A percentile compares a stretch with the other conserved stretches of the same genome.
Evolutionary conservation across 2,329 filamentous ascomycete genomes (phyloP).

Genomic region (Clarireedia homoeocarpa): DNA sequence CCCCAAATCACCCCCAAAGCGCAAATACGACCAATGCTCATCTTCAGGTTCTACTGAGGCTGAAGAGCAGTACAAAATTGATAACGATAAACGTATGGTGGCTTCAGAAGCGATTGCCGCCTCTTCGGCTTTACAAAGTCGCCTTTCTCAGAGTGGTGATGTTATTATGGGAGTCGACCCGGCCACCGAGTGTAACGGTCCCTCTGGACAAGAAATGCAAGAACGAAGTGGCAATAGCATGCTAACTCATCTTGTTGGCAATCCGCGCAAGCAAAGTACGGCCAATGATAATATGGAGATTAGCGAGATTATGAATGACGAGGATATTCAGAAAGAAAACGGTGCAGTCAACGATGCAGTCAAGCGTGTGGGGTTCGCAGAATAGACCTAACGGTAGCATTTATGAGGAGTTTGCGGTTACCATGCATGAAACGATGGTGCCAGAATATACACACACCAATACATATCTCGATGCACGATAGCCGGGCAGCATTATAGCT

Average conservation of each 20-base stretch:
- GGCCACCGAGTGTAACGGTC: background rate
- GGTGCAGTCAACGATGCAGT: constrained; percentile 21
- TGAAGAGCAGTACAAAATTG: background rate
- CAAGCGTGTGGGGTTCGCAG: constrained; percentile 20
- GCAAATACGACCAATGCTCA: constrained; percentile 21
- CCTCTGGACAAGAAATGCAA: constrained; percentile 23
- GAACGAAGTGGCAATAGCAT: constrained; percentile 21
- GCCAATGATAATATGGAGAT: constrained; percentile 29
- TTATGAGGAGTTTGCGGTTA: background rate
- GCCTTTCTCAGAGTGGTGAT: background rate
- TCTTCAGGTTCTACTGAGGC: constrained; percentile 8
- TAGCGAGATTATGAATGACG: constrained; percentile 23
- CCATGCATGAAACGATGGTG: background rate
- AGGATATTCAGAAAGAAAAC: constrained; percentile 17
- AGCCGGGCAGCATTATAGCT: background rate
- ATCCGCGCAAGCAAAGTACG: constrained; percentile 12
- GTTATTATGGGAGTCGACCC: constrained; percentile 23
- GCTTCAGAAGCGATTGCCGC: background rate
- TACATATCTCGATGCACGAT: background rate
- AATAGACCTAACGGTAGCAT: constrained; percentile 4
- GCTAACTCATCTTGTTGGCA: constrained; percentile 10
- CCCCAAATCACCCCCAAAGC: constrained; percentile 19
- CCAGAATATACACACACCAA: background rate
- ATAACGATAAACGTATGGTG: background rate
- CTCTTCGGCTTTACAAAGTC: background rate